Evolutionary conservation across 2,329 filamentous ascomycete species (phyloP).

Genomic region (Colletotrichum musicola): DNA sequence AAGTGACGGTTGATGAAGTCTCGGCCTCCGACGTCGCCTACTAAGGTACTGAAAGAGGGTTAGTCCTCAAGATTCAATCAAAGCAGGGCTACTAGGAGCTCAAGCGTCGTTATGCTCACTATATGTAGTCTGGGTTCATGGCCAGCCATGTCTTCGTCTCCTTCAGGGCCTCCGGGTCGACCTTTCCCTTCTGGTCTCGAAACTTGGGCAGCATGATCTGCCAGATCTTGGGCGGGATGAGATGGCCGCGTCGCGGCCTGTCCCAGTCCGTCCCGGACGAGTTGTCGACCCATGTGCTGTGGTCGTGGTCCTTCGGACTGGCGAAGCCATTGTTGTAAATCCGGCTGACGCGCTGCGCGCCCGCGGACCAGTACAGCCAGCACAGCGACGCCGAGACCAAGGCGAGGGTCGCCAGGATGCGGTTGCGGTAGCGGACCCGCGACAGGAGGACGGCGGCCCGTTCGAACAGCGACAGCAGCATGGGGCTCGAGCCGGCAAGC

Average conservation of each 20-base stretch:
- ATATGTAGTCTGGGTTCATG: slow-evolving; percentile 34
- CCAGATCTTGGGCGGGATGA: slow-evolving; percentile 35
- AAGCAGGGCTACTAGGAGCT: too few relatives aligned
- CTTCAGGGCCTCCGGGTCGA: background rate
- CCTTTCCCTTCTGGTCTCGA: background rate
- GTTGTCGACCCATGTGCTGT: background rate
- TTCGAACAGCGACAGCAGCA: background rate
- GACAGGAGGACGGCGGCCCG: background rate
- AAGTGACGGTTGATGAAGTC: background rate
- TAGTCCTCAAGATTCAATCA: background rate
- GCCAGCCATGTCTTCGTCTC: slow-evolving; percentile 37
- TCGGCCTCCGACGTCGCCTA: slow-evolving; percentile 40
- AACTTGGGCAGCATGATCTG: slow-evolving; percentile 33
- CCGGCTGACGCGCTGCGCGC: background rate
- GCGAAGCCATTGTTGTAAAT: background rate
- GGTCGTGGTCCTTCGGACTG: background rate
- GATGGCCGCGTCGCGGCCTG: background rate
- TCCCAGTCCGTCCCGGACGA: background rate
- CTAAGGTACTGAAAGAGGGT: slow-evolving; percentile 38
- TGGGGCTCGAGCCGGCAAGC: background rate
- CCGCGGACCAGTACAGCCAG: slow-evolving; percentile 2
- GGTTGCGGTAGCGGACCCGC: background rate
- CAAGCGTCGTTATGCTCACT: slow-evolving; percentile 18
- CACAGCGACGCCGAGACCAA: background rate
- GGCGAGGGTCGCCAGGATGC: background rate